Evolutionary conservation across 2,329 filamentous ascomycete species (phyloP), one percentile per base, ranked within the genome.

Genomic region (Fusarium sambucinum): DNA sequence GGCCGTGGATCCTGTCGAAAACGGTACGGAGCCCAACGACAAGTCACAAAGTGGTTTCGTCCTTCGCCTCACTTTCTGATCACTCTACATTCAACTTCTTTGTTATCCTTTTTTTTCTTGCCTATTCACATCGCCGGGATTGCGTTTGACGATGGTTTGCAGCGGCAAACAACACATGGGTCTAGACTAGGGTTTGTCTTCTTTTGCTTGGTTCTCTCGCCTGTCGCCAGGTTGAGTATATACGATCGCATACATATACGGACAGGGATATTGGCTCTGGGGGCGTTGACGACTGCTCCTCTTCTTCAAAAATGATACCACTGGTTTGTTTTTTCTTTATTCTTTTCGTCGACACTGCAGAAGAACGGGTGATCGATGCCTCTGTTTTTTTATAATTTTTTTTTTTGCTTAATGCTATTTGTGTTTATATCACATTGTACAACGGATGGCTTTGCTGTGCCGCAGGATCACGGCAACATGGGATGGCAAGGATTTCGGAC

Each of bases 1-100:
- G 86, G 80, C 83, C 4, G 76, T 89, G 29, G 87, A 89, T 58
- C 79, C 76, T 16, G 74, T 76, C n/a, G 81, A 83, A 50, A 70
- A 69, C 9, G 61, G 51, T 16, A 19, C 66, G 35, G 57, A 65
- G 32, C 47, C 68, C 45, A 63, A 46, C 32, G 60, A 71, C 52
- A 68, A 66, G 35, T 55, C 62, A 58, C 61, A 63, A 75, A 72
- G 62, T 51, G 79, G 77, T 40, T 80, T 80, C 66, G 80, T 85
- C 75, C 73, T 86, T 44, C 82, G 83, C 67, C 77, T 86, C 60
- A 77, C 74, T 37, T 86, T 84, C 71, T 86, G 76, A 81, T 62
- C 40, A 19, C 44, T 23, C 44, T 48, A 21, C 51, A 47, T 37
- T 35, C 30, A 17, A 16, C 40, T 51, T 37, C 8, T 50, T 51